Conservation (phyloP, 1,284 basidiomycete genomes). For the Anthracocystis setariae region DNA sequence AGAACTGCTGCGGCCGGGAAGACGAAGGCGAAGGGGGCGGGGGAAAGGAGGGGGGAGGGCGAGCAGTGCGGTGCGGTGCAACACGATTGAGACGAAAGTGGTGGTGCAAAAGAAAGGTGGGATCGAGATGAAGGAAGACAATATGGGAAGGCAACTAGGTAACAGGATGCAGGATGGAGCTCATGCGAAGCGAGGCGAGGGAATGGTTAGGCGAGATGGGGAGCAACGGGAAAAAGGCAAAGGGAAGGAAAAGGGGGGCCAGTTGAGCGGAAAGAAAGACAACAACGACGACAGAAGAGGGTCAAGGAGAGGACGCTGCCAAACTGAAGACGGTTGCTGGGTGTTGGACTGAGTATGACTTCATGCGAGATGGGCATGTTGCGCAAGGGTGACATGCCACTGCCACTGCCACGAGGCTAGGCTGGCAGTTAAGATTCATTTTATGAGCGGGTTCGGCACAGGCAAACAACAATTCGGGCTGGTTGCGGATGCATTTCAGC, state of each 20-base stretch:
- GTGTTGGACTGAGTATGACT: slow-evolving; percentile 12
- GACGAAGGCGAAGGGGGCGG: slow-evolving; percentile 3
- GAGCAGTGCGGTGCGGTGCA: too few relatives aligned
- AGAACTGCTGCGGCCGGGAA: background rate
- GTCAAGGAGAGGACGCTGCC: slow-evolving; percentile 6
- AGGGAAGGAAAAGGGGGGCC: slow-evolving; percentile 16
- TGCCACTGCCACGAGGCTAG: too few relatives aligned
- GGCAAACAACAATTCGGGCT: slow-evolving; percentile 1
- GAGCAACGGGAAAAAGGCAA: slow-evolving; percentile 2
- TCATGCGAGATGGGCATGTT: slow-evolving; percentile 15
- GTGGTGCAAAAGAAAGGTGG: slow-evolving; percentile 1
- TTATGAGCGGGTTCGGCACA: background rate
- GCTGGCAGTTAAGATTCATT: slow-evolving; percentile 8
- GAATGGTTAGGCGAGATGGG: background rate
- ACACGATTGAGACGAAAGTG: background rate
- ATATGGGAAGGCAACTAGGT: background rate
- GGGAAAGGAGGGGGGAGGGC: background rate
- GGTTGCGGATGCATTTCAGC: slow-evolving; percentile 1
- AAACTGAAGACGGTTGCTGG: background rate
- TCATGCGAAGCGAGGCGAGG: background rate
- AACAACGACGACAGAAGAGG: slow-evolving; percentile 17
- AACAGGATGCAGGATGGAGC: background rate
- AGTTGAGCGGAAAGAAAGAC: slow-evolving; percentile 29
- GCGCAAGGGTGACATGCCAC: slow-evolving; percentile 19
- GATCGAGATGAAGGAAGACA: background rate